Evolutionary conservation across 352 stramenopile species (phyloP), one percentile per base, ranked within the genome.

Genomic region (Pythium guiyangense): DNA sequence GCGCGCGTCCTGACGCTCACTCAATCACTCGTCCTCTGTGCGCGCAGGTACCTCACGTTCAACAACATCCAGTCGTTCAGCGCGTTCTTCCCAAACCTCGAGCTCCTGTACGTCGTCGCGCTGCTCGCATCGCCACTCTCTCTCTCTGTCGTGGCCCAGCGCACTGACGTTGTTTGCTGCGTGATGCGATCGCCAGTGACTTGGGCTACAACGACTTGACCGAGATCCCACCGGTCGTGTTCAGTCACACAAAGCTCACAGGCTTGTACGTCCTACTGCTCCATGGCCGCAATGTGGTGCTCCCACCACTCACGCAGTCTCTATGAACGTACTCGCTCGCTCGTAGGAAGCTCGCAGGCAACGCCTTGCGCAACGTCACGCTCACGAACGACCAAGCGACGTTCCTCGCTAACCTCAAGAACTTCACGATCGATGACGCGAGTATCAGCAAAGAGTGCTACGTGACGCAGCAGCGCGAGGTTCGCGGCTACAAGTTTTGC

Each of bases 341-440:
- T 34, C 29, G 29, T 34, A 52, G 53, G 12, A 47, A 48, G 18
- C 53, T 59, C 20, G 25, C 15, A 6, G 44, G 44, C 5, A 59
- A 53, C 29, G 22, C 3, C n/a, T 15, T 59, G 11, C 22, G 18
- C 6, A 53, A 47, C 44, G 22, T 59, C 20, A 48, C 44, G 34
- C 26, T 59, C 11, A 53, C 44, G 15, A 53, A 18, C 44, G 1
- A 15, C 0, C 53, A 59, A 43, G 53, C 53, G 8, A 26, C 15
- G 9, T 59, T 59, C 22, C 8, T 59, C 9, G n/a, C 22, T 1
- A 53, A 44, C 4, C 18, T 59, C 29, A 6, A 44, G 15, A 47
- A 47, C 12, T 52, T 59, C 17, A 53, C 44, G 6, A 22, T 59
- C 34, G 44, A 59, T 18, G 53, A 46, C 17, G 31, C n/a, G 2